Evolutionary conservation across 73 alveolate genomes (phyloP), one percentile per base, ranked within the genome.

Genomic region (Halteria grandinella): DNA sequence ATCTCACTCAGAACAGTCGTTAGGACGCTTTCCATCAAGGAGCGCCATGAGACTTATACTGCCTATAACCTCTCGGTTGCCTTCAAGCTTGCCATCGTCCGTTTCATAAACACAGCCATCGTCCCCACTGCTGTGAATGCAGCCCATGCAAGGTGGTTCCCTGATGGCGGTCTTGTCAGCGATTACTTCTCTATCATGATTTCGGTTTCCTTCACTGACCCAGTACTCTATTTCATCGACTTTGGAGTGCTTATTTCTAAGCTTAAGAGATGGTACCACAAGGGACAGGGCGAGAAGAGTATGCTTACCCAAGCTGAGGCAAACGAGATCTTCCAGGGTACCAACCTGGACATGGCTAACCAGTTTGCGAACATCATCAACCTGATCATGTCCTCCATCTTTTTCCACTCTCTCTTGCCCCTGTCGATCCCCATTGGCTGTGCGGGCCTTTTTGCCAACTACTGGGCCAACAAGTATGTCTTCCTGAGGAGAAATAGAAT

Each of bases 81-180:
- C 4, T 44, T 57, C 40, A 91, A 91, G 53, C 66, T 89, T 18
- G 47, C 82, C 10, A 24, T 75, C n/a, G 89, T 93, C 4, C 47
- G 74, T 44, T 91, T 91, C 54, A 29, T 82, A 0, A 91, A 91
- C 52, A 81, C 97, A 20, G 88, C 95, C 7, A 58, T 91, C 7
- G 75, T 91, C n/a, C 89, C 92, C 18, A 47, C 87, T 50, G 39
- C 83, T 18, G 82, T 87, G 11, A 81, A 62, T 40, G 33, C 14
- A 29, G 21, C 43, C 7, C 47, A 24, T 0, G 54, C 52, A 18
- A 57, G 55, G 3, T 88, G 90, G 89, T 83, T 83, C 41, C 36
- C 25, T 4, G 50, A 48, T 6, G 72, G 83, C n/a, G 95, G 93
- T 3, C 84, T 88, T 11, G 63, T 43, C 20, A 50, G 41, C 21